phyloP scores from a whole-genome alignment of 805 yeast genomes.

The Lipomyces yamadae region DNA sequence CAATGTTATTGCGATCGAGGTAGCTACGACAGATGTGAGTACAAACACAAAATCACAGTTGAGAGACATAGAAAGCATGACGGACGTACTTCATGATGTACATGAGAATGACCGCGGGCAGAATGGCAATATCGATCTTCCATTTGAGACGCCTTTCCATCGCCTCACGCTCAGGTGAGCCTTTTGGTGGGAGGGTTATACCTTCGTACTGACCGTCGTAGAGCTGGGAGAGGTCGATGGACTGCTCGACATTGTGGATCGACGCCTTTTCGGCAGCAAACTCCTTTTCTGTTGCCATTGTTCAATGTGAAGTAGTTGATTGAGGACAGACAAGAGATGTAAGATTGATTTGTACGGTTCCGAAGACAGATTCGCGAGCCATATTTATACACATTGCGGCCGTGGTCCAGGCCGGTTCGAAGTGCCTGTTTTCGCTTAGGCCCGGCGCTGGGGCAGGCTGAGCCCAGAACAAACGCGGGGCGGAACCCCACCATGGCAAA shows the following conservation, averaged over 20 bases:
- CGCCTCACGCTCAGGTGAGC: constrained; percentile 51
- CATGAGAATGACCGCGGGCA: constrained; percentile 57
- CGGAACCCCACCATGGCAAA: no score
- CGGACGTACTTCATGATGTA: constrained; percentile 53
- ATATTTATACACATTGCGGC: no score
- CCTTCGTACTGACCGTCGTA: constrained; percentile 36
- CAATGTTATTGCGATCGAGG: constrained; percentile 55
- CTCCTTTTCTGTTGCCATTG: not conserved
- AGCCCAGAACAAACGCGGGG: no score
- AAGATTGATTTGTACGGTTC: not conserved
- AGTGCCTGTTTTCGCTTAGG: no score
- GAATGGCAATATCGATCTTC: constrained; percentile 55
- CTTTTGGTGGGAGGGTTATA: constrained; percentile 37
- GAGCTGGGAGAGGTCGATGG: constrained; percentile 12
- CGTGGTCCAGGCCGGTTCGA: no score
- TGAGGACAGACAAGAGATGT: not conserved
- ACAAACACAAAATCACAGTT: not conserved
- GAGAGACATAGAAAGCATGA: not conserved
- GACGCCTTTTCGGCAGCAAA: constrained; percentile 11
- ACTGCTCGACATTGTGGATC: constrained; percentile 16
- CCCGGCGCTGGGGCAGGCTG: no score
- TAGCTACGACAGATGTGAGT: constrained; percentile 40
- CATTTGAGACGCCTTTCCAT: constrained; percentile 53
- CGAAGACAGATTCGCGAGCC: no score
- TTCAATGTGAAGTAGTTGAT: not conserved